Conservation (phyloP, 495 filamentous ascomycete genomes). For the Echria macrotheca region DNA sequence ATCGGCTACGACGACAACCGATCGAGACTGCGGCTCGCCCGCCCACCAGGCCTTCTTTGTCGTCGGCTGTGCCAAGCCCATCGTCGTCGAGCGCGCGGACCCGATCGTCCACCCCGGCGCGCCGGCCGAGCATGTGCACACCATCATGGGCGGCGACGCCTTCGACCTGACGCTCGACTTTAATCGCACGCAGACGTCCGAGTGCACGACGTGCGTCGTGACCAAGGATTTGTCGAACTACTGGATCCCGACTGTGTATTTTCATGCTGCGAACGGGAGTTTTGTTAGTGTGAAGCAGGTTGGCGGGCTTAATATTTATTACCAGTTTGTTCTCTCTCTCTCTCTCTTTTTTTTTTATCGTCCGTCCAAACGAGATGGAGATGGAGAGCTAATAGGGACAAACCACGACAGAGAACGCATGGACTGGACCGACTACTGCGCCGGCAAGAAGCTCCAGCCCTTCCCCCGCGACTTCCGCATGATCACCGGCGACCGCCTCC, state of each 20-base stretch:
- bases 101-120: conserved; percentile 57
- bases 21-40: conserved; percentile 1
- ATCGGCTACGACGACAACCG: too few species aligned
- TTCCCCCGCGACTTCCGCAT: conserved; percentile 65
- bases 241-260: conserved; percentile 66
- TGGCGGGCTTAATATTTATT: conserved; percentile 37
- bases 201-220: conserved; percentile 58
- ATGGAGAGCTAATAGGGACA: too few species aligned
- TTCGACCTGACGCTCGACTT: conserved; percentile 27
- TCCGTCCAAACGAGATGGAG: too few species aligned
- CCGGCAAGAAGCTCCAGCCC: conserved; percentile 45
- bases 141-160: conserved; percentile 58
- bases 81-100: conserved; percentile 51
- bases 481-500: conserved; percentile 53
- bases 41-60: conserved; percentile 17
- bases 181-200: conserved; percentile 17
- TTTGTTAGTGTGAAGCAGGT: conserved; percentile 54
- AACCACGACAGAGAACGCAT: conserved; percentile 37
- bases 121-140: conserved; percentile 57
- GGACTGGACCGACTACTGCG: conserved; percentile 12
- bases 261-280: conserved; percentile 56
- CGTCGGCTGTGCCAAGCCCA: conserved; percentile 24
- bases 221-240: conserved; percentile 66
- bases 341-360: not conserved
- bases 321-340: conserved; percentile 8